Conservation (phyloP, 2,329 filamentous ascomycete genomes). For the Phaeosphaeriaceae sp. region DNA sequence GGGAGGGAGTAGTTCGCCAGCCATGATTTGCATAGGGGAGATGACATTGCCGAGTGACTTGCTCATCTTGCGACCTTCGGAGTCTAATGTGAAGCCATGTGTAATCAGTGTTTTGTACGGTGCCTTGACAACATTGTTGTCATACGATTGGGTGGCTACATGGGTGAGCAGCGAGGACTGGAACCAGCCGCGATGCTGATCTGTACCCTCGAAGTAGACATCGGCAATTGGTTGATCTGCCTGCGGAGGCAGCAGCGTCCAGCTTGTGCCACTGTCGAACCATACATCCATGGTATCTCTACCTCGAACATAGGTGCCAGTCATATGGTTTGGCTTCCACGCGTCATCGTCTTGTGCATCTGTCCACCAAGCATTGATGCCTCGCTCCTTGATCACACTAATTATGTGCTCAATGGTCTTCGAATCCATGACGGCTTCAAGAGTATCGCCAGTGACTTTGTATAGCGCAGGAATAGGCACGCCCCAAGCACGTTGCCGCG, state of each 20-base stretch:
- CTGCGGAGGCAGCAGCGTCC: slow-evolving; percentile 62
- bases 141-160: slow-evolving; percentile 65
- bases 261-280: slow-evolving; percentile 98
- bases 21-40: slow-evolving; percentile 81
- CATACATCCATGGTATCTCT: slow-evolving; percentile 99
- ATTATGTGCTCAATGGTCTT: slow-evolving; percentile 87
- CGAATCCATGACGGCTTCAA: slow-evolving; percentile 76
- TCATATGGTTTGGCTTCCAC: slow-evolving; percentile 76
- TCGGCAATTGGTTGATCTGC: slow-evolving; percentile 66
- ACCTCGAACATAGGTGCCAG: slow-evolving; percentile 72
- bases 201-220: slow-evolving; percentile 90
- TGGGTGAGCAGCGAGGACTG: slow-evolving; percentile 93
- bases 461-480: slow-evolving; percentile 95
- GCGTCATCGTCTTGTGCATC: slow-evolving; percentile 75
- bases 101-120: slow-evolving; percentile 93
- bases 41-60: slow-evolving; percentile 94
- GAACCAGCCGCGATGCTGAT: slow-evolving; percentile 98
- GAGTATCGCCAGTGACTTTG: slow-evolving; percentile 65
- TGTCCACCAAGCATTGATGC: slow-evolving; percentile 94
- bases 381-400: slow-evolving; percentile 74
- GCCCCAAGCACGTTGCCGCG: slow-evolving; percentile 92
- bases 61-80: slow-evolving; percentile 95
- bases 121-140: slow-evolving; percentile 51
- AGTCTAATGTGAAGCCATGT: slow-evolving; percentile 92
- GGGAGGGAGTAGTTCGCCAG: slow-evolving; percentile 77